A percentile compares a stretch with the other conserved stretches of the same genome.
Conservation (phyloP, 352 stramenopile genomes). For the Aphanomyces stellatus region DNA sequence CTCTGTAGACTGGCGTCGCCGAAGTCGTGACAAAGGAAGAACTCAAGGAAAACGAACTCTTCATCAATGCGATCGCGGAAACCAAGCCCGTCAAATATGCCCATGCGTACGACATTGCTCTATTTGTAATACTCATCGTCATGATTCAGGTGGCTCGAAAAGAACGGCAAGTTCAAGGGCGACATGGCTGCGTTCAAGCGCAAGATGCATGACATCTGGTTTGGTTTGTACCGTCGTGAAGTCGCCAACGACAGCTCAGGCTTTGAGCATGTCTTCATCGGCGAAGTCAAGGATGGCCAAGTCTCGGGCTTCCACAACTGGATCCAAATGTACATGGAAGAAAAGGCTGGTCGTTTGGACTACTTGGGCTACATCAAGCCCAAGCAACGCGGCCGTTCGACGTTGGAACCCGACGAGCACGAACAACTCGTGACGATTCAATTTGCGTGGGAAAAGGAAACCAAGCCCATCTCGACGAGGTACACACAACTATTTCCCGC, state of each 20-base stretch:
- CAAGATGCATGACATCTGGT: conserved; percentile 93
- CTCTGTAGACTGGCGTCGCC: conserved; percentile 55
- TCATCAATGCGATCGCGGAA: conserved; percentile 89
- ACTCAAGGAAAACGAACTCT: conserved; percentile 82
- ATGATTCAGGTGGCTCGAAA: conserved; percentile 48
- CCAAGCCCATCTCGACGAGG: conserved; percentile 88
- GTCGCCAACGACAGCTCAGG: conserved; percentile 85
- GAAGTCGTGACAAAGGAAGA: conserved; percentile 85
- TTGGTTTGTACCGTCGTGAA: conserved; percentile 89
- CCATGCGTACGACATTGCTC: conserved; percentile 66
- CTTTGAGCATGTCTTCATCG: conserved; percentile 97
- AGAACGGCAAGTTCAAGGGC: conserved; percentile 78
- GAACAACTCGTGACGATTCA: conserved; percentile 93
- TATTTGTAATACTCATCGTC: conserved; percentile 27
- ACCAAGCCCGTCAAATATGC: conserved; percentile 92
- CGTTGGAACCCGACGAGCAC: conserved; percentile 69
- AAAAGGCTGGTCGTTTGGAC: conserved; percentile 87
- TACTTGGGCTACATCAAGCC: conserved; percentile 92
- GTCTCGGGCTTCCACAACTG: conserved; percentile 95
- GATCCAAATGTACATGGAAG: conserved; percentile 95
- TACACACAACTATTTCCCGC: conserved; percentile 16
- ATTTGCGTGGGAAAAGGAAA: conserved; percentile 86
- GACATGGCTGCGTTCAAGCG: conserved; percentile 74
- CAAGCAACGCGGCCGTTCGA: conserved; percentile 53
- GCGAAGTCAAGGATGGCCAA: conserved; percentile 90